Base-by-base conservation (phyloP, 768 basidiomycete genomes). In the Mycena capillaripes region DNA sequence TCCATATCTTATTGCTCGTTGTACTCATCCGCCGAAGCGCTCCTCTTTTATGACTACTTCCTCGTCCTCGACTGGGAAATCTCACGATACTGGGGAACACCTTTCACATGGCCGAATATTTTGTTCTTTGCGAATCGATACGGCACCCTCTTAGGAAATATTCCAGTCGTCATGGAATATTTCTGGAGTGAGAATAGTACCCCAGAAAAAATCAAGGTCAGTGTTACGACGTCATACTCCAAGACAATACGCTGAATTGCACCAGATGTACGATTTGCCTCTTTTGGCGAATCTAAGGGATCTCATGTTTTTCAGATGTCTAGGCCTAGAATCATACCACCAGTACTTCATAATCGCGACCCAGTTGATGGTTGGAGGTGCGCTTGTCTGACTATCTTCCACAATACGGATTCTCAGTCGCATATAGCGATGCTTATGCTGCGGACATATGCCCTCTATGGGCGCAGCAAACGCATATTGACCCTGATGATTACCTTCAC, bases 361-460 rank as follows among this genome's bases (percentile, higher is more conserved):
- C 5, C 73, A 74, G 34, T 3, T 71, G 2, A 53, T 70, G 16
- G 23, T 70, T 40, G 69, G 46, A 25, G 30, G 73, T 70, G 8
- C 32, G n/a, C n/a, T n/a, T n/a, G 63, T 23, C 27, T 27, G 19
- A 12, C 19, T 36, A 38, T 34, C 23, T 2, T 46, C 19, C 25
- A 29, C 1, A 56, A 7, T 21, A 19, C n/a, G 17, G 25, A 19
- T n/a, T 21, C 32, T 58, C 10, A 62, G 4, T 2, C 12, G 10
- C 2, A 27, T 44, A 3, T 29, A 76, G 72, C 50, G 2, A 73
- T 76, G 69, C 67, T 74, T 8, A 69, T 74, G n/a, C 16, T 76
- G 7, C 70, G 73, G 3, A 76, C 75, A 2, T 70, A 72, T 44
- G 75, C 75, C 5, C 53, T 76, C 12, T 76, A 74, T 42, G 70